These are phyloP conservation scores for Nitzschia sp. DNA, from an alignment of 108 stramenopile genomes.

Conservation along the genomic window DNA sequence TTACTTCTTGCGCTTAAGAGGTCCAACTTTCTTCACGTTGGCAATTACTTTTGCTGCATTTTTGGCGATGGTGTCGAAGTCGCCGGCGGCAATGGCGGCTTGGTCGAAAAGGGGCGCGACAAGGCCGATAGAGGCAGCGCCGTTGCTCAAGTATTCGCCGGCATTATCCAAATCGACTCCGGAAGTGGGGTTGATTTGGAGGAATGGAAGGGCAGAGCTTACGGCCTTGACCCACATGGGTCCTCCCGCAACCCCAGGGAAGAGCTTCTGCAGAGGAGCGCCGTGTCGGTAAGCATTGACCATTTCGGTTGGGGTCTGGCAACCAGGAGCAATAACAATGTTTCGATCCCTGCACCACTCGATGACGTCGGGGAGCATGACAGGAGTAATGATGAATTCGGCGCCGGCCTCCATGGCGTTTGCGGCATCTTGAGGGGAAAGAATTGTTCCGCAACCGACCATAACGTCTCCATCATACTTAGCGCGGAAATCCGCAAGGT, in stretches of 20 bases:
- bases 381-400: conserved; percentile 85
- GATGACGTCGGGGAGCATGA: conserved; percentile 86
- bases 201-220: conserved; percentile 68
- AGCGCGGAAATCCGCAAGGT: conserved; percentile 66
- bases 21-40: conserved; percentile 73
- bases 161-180: conserved; percentile 87
- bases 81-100: conserved; percentile 64
- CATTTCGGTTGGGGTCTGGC: conserved; percentile 86
- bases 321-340: conserved; percentile 83
- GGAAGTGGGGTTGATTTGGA: conserved; percentile 82
- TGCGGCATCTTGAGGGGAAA: conserved; percentile 70
- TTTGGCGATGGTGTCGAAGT: conserved; percentile 81
- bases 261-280: conserved; percentile 86
- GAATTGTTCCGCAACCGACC: conserved; percentile 87
- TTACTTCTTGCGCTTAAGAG: conserved; percentile 74
- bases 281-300: conserved; percentile 72
- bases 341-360: conserved; percentile 76
- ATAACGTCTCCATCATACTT: conserved; percentile 89
- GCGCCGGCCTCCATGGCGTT: conserved; percentile 77
- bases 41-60: conserved; percentile 84
- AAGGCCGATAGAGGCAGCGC: conserved; percentile 81
- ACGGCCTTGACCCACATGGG: conserved; percentile 88
- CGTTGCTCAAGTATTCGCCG: conserved; percentile 70
- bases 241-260: conserved; percentile 87
- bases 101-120: conserved; percentile 86